phyloP scores from a whole-genome alignment of 441 rosid genomes.

The Erodium trifolium region DNA sequence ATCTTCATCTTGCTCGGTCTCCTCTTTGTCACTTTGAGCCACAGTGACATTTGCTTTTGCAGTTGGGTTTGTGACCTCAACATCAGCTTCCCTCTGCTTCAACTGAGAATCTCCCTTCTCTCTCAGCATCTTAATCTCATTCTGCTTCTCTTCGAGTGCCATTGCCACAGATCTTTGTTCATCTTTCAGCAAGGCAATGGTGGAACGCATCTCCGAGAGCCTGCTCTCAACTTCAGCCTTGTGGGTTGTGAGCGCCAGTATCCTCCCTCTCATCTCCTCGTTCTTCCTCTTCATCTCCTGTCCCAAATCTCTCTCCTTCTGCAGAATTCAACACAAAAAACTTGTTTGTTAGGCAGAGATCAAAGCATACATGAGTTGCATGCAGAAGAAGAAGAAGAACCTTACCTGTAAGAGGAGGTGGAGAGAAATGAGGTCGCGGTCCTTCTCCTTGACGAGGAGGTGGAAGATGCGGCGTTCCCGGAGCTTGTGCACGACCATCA shows the following conservation, averaged over 20 bases:
- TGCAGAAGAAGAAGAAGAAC: no score
- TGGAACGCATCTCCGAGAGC: constrained; percentile 45
- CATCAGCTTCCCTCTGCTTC: constrained; percentile 44
- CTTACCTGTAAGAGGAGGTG: constrained; percentile 53
- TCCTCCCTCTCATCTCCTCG: constrained; percentile 31
- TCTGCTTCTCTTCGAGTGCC: constrained; percentile 38
- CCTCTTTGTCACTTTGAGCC: constrained; percentile 2
- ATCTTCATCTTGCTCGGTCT: no score
- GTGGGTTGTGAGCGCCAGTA: constrained; percentile 26
- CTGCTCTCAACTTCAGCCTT: constrained; percentile 43
- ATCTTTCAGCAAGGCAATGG: constrained; percentile 45
- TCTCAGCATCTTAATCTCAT: constrained; percentile 31
- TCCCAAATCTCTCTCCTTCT: constrained; percentile 44
- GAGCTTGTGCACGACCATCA: constrained; percentile 46
- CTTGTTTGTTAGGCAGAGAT: no score
- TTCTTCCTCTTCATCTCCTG: constrained; percentile 37
- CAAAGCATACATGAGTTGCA: no score
- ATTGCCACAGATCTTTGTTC: constrained; percentile 37
- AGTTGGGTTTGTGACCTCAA: no score
- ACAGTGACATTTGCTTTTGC: constrained; percentile 16
- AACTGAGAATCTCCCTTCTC: constrained; percentile 21
- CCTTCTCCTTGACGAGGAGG: constrained; percentile 47
- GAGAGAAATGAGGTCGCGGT: constrained; percentile 35
- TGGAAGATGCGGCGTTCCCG: constrained; percentile 51
- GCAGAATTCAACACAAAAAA: constrained; percentile 9